Evolutionary conservation across 2,329 filamentous ascomycete species (phyloP), one percentile per base, ranked within the genome.

Genomic region (Drechslerella stenobrocha): DNA sequence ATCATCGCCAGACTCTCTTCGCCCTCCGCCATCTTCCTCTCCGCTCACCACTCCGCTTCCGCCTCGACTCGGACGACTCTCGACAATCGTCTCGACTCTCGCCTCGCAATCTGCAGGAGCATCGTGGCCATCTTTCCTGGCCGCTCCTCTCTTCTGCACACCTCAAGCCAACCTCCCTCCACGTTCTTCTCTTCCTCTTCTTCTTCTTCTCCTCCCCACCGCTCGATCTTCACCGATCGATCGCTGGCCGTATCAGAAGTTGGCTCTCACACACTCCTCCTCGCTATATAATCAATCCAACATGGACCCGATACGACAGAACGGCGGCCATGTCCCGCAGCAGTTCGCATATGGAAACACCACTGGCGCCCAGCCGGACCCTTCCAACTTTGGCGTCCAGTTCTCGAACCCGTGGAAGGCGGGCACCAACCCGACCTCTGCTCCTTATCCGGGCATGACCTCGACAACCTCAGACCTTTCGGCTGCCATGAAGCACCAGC

Each of bases 371-470:
- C 46, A 52, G 9, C 44, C 53, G 28, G 55, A 57, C 3, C 35
- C 24, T n/a, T 44, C 51, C 1, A 63, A 57, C 47, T 63, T 20
- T 26, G 55, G 32, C 24, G 55, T 69, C n/a, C 56, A 63, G 23
- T 69, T 69, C 57, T 61, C 56, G 22, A 52, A 69, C 40, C 64
- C 64, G 1, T 69, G 64, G 64, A 61, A 63, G 22, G 52, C n/a
- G 15, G 57, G 64, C 34, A 26, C 47, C 2, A 52, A 52, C 32
- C 64, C 57, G 8, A 58, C 57, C 6, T 51, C 52, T 35, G 57
- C 57, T 24, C 37, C 46, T 9, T 69, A 57, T 26, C 22, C 45
- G 6, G 63, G 63, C n/a, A 57, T 69, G 57, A 42, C 9, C 20
- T 23, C 64, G 5, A 44, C 64, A 13, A 52, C 58, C 9, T 35